These are phyloP conservation scores for Microsporum canis DNA, from an alignment of 2,329 filamentous ascomycete genomes.

Conservation along the genomic window DNA sequence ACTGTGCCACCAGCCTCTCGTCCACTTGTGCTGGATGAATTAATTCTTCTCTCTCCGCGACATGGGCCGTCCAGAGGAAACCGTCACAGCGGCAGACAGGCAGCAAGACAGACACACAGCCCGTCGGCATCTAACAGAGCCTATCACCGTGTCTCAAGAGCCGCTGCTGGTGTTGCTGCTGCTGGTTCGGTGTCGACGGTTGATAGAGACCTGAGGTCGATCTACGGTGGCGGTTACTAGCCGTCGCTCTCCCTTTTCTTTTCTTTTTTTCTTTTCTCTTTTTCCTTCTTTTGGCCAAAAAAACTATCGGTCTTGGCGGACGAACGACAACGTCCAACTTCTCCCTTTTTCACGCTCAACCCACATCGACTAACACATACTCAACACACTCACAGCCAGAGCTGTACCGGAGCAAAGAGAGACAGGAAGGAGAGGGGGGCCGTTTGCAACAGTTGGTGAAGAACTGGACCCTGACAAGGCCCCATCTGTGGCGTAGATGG, in stretches of 20 bases:
- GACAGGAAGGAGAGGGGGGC: background rate
- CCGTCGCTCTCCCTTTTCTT: background rate
- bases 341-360: no score
- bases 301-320: background rate
- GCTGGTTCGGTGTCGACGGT: background rate
- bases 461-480: background rate
- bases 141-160: background rate
- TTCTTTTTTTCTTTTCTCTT: background rate
- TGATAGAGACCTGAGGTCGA: background rate
- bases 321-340: no score
- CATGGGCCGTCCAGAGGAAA: background rate
- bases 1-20: background rate
- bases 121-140: no score
- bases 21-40: background rate
- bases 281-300: background rate
- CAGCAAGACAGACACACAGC: background rate
- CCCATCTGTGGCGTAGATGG: background rate
- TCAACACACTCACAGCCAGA: background rate
- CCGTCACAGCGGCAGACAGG: background rate
- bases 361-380: background rate
- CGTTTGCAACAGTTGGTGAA: background rate
- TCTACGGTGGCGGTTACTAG: conserved; percentile 2
- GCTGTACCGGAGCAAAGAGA: background rate
- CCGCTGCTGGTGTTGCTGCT: background rate
- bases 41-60: background rate